Evolutionary conservation across 176 grass and related monocot species (phyloP).

Genomic region (Saccharum spontaneum): DNA sequence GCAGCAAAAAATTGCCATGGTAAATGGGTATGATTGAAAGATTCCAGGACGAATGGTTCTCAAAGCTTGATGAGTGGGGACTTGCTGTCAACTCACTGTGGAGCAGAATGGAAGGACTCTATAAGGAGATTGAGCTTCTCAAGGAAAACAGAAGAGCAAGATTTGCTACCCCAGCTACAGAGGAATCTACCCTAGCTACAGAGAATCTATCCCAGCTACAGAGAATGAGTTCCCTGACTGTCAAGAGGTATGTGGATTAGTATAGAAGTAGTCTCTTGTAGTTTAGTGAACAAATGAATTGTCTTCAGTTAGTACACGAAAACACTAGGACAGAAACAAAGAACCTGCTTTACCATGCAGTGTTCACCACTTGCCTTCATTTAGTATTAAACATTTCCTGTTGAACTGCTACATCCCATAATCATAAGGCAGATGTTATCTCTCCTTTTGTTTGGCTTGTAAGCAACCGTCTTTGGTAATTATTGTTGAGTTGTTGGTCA

Average conservation of each 20-base stretch:
- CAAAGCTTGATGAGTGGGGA: constrained; percentile 35
- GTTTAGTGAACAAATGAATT: background rate
- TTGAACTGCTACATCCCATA: constrained; percentile 5
- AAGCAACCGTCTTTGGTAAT: background rate
- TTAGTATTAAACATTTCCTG: constrained; percentile 3
- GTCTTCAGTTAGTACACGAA: background rate
- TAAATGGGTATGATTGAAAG: constrained; percentile 41
- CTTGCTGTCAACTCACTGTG: background rate
- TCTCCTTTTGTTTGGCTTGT: background rate
- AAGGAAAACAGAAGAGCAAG: constrained; percentile 45
- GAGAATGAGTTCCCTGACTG: constrained; percentile 38
- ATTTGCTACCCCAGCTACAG: constrained; percentile 30
- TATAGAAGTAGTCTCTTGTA: constrained; percentile 25
- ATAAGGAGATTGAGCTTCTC: constrained; percentile 39
- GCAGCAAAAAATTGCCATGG: constrained; percentile 30
- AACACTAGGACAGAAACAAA: background rate
- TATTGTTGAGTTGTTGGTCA: background rate
- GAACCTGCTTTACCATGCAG: background rate
- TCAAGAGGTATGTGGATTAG: constrained; percentile 42
- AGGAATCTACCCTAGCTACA: constrained; percentile 32
- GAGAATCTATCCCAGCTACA: background rate
- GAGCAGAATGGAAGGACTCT: constrained; percentile 29
- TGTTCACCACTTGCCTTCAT: constrained; percentile 8
- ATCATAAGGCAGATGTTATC: background rate
- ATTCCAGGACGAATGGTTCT: constrained; percentile 52